These are phyloP conservation scores for Aspergillus nomiae DNA, from an alignment of 2,329 filamentous ascomycete species.

Conservation along the genomic window DNA sequence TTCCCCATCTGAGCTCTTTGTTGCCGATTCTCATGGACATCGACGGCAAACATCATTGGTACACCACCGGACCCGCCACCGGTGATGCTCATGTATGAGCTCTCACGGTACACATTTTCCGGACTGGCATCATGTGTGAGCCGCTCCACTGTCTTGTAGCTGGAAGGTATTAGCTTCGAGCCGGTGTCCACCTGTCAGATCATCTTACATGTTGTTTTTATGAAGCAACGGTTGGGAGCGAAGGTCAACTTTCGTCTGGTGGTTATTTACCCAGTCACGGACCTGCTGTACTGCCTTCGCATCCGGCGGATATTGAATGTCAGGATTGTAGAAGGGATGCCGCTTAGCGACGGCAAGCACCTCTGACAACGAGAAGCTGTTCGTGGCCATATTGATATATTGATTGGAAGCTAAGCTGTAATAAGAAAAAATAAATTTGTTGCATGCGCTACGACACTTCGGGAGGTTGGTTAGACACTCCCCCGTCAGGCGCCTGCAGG, in stretches of 20 bases:
- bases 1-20: slow-evolving; percentile 41
- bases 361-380: slow-evolving; percentile 23
- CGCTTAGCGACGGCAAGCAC: slow-evolving; percentile 37
- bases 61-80: slow-evolving; percentile 40
- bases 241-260: background rate
- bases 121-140: slow-evolving; percentile 38
- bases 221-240: slow-evolving; percentile 1
- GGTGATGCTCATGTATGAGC: slow-evolving; percentile 44
- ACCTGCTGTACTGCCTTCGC: slow-evolving; percentile 8
- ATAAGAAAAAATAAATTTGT: background rate
- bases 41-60: slow-evolving; percentile 45
- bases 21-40: slow-evolving; percentile 45
- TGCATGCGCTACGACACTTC: too few relatives aligned
- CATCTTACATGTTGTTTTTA: slow-evolving; percentile 5
- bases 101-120: slow-evolving; percentile 41
- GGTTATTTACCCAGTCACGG: background rate
- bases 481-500: too few relatives aligned
- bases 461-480: too few relatives aligned
- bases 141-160: slow-evolving; percentile 38
- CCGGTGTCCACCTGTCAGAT: background rate
- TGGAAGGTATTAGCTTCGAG: slow-evolving; percentile 17
- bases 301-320: slow-evolving; percentile 34
- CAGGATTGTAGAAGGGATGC: slow-evolving; percentile 39
- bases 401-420: background rate
- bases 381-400: background rate